Evolutionary conservation across 208 protist species (phyloP), one percentile per base, ranked within the genome.

Genomic region (Leishmania aethiopica): DNA sequence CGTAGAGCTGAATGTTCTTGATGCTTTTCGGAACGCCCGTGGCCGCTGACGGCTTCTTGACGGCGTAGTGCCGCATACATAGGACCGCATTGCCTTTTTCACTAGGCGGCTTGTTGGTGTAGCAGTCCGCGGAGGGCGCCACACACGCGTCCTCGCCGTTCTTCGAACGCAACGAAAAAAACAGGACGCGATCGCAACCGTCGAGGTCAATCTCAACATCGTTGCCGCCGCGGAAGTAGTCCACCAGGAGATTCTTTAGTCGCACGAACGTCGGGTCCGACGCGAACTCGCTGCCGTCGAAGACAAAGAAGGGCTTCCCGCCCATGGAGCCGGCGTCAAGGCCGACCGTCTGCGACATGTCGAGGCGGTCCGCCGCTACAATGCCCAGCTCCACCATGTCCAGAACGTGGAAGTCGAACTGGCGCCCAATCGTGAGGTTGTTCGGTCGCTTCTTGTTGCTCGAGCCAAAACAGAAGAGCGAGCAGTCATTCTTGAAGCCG

Each of bases 401-500:
- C 35, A 98, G 82, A 40, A 98, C 70, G 78, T 97, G 94, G 60
- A 96, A 98, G 85, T 98, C 93, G 73, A 98, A 98, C 75, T 95
- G 92, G 1, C 95, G 83, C 5, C 95, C 95, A 19, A 98, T 45
- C 4, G 92, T 96, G 47, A 98, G 57, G 84, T 97, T 97, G 84
- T 98, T 91, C 32, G 95, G 95, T 6, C 95, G 89, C 85, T 98
- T 98, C 84, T 98, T 97, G 86, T 86, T 96, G 86, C 96, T 88
- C 6, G 86, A 92, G 0, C 91, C 90, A 77, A 98, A 97, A 83
- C 90, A 95, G 76, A 98, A 97, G 35, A 98, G 87, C 1, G 93
- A 97, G 89, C 92, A 97, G 87, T 98, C 95, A 80, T 98, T 98
- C 81, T 98, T 98, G 84, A 97, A 97, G 47, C 94, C 92, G 55